These are phyloP conservation scores for Penicillium sp. DNA, from an alignment of 2,329 filamentous ascomycete genomes.

Conservation along the genomic window DNA sequence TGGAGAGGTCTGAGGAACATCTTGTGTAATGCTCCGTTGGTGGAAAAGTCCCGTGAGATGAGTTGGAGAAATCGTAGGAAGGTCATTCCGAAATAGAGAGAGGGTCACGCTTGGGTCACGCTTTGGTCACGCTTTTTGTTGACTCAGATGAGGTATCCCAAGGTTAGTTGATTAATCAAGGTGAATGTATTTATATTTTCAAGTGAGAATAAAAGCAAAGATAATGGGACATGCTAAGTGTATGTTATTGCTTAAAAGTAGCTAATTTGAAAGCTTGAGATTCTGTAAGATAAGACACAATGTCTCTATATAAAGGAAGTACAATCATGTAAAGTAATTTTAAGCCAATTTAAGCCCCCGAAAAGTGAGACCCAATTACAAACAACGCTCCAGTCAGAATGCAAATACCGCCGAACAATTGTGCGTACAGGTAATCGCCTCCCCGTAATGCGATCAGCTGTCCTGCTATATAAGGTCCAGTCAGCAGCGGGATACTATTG, in stretches of 20 bases:
- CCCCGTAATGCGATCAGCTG: conserved; percentile 42
- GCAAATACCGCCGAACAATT: conserved; percentile 43
- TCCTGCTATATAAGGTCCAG: conserved; percentile 49
- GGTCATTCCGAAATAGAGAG: background rate
- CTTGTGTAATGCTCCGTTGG: background rate
- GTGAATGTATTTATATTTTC: background rate
- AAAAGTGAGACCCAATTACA: conserved; percentile 7
- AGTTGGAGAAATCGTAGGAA: background rate
- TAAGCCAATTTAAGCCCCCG: conserved; percentile 1
- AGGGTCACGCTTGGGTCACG: too few relatives aligned
- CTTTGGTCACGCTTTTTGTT: background rate
- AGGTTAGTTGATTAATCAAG: background rate
- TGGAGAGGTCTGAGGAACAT: conserved; percentile 5
- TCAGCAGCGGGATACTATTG: conserved; percentile 45
- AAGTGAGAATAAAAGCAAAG: background rate
- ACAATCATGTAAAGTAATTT: background rate
- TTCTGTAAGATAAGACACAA: background rate
- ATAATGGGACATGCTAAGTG: background rate
- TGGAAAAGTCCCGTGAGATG: background rate
- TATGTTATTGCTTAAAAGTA: background rate
- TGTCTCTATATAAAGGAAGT: background rate
- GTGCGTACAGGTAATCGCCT: conserved; percentile 46
- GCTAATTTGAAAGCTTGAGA: background rate
- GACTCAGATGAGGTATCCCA: background rate
- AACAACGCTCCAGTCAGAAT: conserved; percentile 10